Base-by-base conservation (phyloP, 345 rosid species). In the Heritiera fomes region DNA sequence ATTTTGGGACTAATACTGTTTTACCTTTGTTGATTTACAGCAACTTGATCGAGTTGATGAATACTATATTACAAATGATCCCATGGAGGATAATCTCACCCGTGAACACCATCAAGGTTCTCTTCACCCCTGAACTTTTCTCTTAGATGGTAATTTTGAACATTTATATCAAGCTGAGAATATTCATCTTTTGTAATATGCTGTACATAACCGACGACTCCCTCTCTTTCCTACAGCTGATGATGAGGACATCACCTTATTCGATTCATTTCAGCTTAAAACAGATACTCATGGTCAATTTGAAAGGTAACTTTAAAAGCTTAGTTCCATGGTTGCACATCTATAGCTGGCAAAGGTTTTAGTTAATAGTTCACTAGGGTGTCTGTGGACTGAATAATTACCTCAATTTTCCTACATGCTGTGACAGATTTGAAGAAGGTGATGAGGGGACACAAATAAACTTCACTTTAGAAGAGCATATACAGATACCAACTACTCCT, bases 31-130 rank as follows among this genome's bases (percentile, higher is more conserved):
- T 9, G n/a, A 41, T 76, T 50, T 84, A 81, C 93, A 93, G 98
- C 87, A 87, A 75, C 89, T 93, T n/a, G 98, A 95, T 71, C 82
- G 71, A 41, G 75, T 90, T 23, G 91, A 88, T 12, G 97, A 90
- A 59, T 46, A 83, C 55, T 77, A 75, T 72, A 73, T 80, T 68
- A 82, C 83, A 53, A 71, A 76, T 34, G 81, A 80, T 70, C 82
- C 80, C 15, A 61, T 68, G 78, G 89, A 81, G 65, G 97, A 78
- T 74, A 89, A 84, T 83, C 71, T 65, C 47, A 77, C 81, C 75
- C 88, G 83, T 28, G 79, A 87, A 18, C 62, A 83, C 15, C 97
- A 95, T 81, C 98, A 92, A 93, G 97, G 98, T 95, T 81, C 75
- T 64, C 55, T 50, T 80, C 6, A 41, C 43, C 43, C 43, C 43